Conservation (phyloP, 2,329 filamentous ascomycete genomes). For the Cercospora brassicicola region DNA sequence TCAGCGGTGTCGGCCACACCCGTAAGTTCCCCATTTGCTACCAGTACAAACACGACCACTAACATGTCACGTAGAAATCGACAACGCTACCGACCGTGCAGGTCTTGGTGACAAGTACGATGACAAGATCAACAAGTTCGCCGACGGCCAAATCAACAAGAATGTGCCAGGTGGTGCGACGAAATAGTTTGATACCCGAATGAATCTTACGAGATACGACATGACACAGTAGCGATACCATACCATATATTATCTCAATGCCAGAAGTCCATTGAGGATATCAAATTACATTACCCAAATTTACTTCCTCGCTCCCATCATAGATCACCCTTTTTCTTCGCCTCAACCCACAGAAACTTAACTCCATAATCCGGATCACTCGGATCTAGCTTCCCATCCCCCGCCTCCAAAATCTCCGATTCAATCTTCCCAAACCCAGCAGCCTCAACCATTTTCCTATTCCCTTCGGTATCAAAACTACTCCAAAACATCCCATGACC, state of each 20-base stretch:
- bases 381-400: constrained; percentile 26
- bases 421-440: constrained; percentile 39
- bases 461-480: constrained; percentile 36
- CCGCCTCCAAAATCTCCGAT: constrained; percentile 23
- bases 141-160: constrained; percentile 30
- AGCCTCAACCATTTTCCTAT: constrained; percentile 40
- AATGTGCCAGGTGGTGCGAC: constrained; percentile 25
- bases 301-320: neutral
- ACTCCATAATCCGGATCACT: constrained; percentile 31
- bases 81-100: constrained; percentile 25
- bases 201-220: neutral
- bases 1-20: constrained; percentile 22
- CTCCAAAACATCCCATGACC: constrained; percentile 35
- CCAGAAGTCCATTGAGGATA: constrained; percentile 1
- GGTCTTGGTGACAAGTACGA: constrained; percentile 32
- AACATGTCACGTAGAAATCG: constrained; percentile 15
- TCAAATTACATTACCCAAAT: neutral
- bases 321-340: constrained; percentile 16
- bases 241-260: neutral
- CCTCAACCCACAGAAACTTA: constrained; percentile 31
- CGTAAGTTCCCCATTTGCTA: neutral
- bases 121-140: constrained; percentile 31
- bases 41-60: neutral
- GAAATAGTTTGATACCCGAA: neutral
- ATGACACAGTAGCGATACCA: neutral